Percentiles rank a stretch among this genome's conserved stretches.
These are phyloP conservation scores for Excoecaria agallocha DNA, from an alignment of 345 rosid species.

Conservation along the genomic window DNA sequence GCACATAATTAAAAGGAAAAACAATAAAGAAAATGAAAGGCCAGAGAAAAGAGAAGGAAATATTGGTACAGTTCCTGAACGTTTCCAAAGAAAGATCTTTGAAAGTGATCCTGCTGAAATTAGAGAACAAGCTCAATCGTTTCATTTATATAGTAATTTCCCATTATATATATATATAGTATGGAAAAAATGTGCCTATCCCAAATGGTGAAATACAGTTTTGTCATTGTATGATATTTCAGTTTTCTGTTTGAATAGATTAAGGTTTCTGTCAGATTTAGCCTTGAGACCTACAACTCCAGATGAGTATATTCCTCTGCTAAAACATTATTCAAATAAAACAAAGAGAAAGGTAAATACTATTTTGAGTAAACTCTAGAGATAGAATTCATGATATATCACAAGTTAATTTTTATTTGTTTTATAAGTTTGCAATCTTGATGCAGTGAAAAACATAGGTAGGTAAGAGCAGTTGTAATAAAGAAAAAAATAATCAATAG, in stretches of 20 bases:
- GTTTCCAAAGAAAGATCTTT: not conserved
- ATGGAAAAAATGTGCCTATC: not conserved
- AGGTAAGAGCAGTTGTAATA: too few relatives aligned
- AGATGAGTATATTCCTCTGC: not conserved
- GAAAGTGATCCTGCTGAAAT: not conserved
- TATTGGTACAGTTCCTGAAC: not conserved
- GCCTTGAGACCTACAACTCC: not conserved
- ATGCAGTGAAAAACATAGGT: too few relatives aligned
- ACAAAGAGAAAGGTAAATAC: not conserved
- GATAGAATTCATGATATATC: too few relatives aligned
- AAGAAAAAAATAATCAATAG: too few relatives aligned
- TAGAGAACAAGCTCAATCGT: not conserved
- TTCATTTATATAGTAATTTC: not conserved
- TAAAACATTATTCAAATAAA: not conserved
- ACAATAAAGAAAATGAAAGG: too few relatives aligned
- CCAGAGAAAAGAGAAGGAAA: too few relatives aligned
- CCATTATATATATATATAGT: too few relatives aligned
- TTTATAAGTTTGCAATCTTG: too few relatives aligned
- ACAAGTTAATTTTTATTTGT: too few relatives aligned
- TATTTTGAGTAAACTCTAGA: not conserved
- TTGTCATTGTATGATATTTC: not conserved
- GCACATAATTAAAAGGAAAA: too few relatives aligned
- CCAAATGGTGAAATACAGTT: not conserved
- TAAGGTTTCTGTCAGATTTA: conserved; percentile 11
- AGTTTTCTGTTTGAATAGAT: not conserved